A percentile compares a stretch with the other conserved stretches of the same genome.
Evolutionary conservation across 2,329 filamentous ascomycete species (phyloP).

Genomic region (Pseudocercospora fijiensis): DNA sequence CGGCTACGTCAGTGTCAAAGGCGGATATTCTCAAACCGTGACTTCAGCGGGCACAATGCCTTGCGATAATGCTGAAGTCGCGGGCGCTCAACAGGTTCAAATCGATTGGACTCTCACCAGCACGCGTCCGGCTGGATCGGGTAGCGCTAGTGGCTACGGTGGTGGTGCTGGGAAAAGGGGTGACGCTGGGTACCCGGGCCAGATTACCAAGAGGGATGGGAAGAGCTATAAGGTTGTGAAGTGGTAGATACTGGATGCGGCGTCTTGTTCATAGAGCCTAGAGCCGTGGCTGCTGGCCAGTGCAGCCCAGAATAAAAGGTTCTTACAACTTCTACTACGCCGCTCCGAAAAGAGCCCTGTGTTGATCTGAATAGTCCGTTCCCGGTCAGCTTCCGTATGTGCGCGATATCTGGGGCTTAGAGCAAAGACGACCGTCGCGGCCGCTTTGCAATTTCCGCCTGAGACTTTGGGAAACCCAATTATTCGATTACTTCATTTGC

Average conservation of each 20-base stretch:
- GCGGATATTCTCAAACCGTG: conserved; percentile 13
- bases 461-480: too few relatives aligned
- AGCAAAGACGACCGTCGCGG: too few relatives aligned
- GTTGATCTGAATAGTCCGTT: too few relatives aligned
- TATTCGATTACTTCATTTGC: not conserved
- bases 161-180: not conserved
- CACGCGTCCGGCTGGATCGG: not conserved
- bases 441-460: too few relatives aligned
- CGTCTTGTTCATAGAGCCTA: not conserved
- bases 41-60: conserved; percentile 15
- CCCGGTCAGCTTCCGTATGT: too few relatives aligned
- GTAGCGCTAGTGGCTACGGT: not conserved
- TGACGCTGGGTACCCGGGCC: not conserved
- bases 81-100: conserved; percentile 6
- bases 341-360: too few relatives aligned
- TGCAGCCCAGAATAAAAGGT: not conserved
- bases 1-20: conserved; percentile 7
- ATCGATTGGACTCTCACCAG: conserved; percentile 16
- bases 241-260: not conserved
- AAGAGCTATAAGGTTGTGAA: conserved; percentile 1
- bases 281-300: not conserved
- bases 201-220: not conserved
- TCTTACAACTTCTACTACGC: too few relatives aligned
- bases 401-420: too few relatives aligned
- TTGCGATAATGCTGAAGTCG: conserved; percentile 9